Evolutionary conservation across 164 flowering plant genomes (phyloP).

Genomic region (Piper longum): DNA sequence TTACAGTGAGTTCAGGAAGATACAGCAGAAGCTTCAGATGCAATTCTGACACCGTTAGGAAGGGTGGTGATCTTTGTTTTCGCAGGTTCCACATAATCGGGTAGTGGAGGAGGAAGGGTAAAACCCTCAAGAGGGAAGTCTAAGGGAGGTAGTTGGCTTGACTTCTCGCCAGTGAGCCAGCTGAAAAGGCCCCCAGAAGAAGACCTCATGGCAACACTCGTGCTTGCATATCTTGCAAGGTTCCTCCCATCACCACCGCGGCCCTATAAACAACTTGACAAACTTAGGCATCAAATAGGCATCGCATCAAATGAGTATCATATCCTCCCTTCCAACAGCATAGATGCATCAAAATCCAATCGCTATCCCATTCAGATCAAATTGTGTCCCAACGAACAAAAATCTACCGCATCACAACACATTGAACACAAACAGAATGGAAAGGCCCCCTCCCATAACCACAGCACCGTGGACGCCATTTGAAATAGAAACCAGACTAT

Average conservation of each 20-base stretch:
- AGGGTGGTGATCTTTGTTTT: too few relatives aligned
- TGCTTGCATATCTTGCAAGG: conserved; percentile 40
- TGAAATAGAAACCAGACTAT: too few relatives aligned
- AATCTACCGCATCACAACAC: neutral
- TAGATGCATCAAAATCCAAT: neutral
- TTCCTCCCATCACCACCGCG: conserved; percentile 8
- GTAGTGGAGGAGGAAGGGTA: conserved; percentile 55
- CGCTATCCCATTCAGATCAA: neutral
- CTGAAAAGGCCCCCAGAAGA: conserved; percentile 55
- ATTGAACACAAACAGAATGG: too few relatives aligned
- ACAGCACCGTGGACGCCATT: too few relatives aligned
- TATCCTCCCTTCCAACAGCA: neutral
- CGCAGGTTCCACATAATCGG: conserved; percentile 59
- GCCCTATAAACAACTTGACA: conserved; percentile 18
- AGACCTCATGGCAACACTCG: conserved; percentile 29
- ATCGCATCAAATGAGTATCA: neutral
- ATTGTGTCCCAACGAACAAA: neutral
- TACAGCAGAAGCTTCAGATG: conserved; percentile 74
- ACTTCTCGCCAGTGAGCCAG: conserved; percentile 54
- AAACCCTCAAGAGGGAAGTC: conserved; percentile 60
- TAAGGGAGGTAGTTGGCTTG: conserved; percentile 41
- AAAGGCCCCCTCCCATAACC: too few relatives aligned
- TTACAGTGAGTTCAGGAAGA: neutral
- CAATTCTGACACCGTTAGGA: conserved; percentile 37
- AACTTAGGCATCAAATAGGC: neutral